phyloP scores from a whole-genome alignment of 345 rosid species.

The Lumnitzera racemosa region DNA sequence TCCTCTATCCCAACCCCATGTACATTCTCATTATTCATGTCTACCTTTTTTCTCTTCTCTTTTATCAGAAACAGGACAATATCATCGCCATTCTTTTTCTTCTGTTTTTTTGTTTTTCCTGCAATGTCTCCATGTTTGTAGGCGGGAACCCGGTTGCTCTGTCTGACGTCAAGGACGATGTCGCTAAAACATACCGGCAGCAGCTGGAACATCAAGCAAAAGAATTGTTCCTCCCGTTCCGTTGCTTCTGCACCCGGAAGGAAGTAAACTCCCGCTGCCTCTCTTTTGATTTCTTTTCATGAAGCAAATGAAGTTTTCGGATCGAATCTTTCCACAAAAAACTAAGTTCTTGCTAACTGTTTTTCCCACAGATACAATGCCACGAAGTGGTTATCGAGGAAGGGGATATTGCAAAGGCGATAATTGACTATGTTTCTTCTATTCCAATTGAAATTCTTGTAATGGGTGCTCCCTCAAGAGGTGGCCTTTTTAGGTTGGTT shows the following conservation, averaged over 20 bases:
- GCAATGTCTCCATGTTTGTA: background rate
- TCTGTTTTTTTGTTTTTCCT: background rate
- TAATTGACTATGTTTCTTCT: conserved; percentile 34
- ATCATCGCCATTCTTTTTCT: background rate
- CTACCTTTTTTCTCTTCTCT: background rate
- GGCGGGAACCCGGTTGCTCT: conserved; percentile 24
- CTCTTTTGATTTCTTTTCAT: background rate
- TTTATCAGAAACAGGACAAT: background rate
- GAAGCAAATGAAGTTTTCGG: background rate
- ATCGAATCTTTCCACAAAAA: background rate
- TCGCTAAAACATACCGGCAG: conserved; percentile 18
- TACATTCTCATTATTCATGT: background rate
- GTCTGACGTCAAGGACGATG: conserved; percentile 19
- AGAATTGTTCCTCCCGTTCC: conserved; percentile 76
- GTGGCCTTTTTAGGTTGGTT: conserved; percentile 52
- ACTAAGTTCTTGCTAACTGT: background rate
- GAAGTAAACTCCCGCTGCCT: conserved; percentile 32
- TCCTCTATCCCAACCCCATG: conserved; percentile 35
- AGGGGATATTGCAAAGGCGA: conserved; percentile 38
- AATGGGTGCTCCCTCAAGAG: conserved; percentile 51
- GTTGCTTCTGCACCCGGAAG: conserved; percentile 74
- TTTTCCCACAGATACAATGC: conserved; percentile 40
- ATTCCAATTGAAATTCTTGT: conserved; percentile 33
- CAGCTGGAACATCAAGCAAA: conserved; percentile 26
- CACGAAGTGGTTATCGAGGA: conserved; percentile 56